Evolutionary conservation across 768 basidiomycete species (phyloP).

Genomic region (Tricholoma bakamatsutake): DNA sequence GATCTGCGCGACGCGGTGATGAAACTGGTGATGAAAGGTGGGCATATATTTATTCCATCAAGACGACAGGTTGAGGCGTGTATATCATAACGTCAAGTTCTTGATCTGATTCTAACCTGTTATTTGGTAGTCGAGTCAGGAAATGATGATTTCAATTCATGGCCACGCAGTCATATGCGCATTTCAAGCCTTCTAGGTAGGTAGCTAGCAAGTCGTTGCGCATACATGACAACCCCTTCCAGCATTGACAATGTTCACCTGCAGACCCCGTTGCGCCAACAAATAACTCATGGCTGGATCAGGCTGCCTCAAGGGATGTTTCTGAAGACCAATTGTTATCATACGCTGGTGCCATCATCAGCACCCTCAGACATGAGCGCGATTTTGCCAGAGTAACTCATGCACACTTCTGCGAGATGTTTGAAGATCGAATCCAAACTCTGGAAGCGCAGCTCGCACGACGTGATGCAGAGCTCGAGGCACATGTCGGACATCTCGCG

Average conservation of each 20-base stretch:
- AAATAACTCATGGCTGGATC: constrained; percentile 5
- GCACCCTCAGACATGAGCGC: constrained; percentile 35
- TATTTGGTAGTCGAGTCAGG: constrained; percentile 31
- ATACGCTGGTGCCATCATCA: constrained; percentile 41
- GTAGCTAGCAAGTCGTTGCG: constrained; percentile 9
- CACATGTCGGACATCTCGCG: constrained; percentile 6
- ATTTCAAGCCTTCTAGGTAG: constrained; percentile 38
- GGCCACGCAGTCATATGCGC: constrained; percentile 34
- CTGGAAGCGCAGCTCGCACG: constrained; percentile 51
- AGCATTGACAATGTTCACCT: constrained; percentile 10
- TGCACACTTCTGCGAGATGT: constrained; percentile 29
- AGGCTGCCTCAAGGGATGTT: constrained; percentile 2
- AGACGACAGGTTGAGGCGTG: background rate
- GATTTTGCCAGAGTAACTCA: constrained; percentile 41
- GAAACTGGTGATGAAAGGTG: constrained; percentile 56
- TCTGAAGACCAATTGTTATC: constrained; percentile 23
- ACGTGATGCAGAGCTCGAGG: constrained; percentile 51
- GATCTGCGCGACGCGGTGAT: constrained; percentile 49
- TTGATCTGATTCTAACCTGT: background rate
- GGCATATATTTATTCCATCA: constrained; percentile 11
- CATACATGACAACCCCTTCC: background rate
- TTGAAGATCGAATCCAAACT: constrained; percentile 34
- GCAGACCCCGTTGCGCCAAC: constrained; percentile 4
- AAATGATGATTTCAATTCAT: constrained; percentile 37
- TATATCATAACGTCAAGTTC: background rate